Evolutionary conservation across 495 filamentous ascomycete species (phyloP), one percentile per base, ranked within the genome.

Genomic region (Aspergillus incahuasiensis): DNA sequence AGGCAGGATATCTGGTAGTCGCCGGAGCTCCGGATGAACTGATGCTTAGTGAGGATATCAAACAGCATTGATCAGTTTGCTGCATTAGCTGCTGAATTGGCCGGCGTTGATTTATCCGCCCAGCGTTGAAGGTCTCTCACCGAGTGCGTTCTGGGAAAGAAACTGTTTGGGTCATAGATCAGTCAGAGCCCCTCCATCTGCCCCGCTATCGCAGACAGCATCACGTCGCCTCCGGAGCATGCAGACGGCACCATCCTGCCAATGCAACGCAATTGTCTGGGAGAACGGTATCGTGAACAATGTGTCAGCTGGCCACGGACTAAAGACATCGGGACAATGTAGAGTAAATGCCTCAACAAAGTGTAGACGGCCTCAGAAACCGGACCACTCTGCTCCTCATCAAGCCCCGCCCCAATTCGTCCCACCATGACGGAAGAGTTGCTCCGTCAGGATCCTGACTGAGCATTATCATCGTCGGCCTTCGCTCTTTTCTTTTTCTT

Each of bases 351-450:
- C 7, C 53, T 41, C 19, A 38, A 13, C 28, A 41, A 38, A 41
- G 6, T n/a, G 24, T 47, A 22, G 41, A 41, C 25, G 28, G 18
- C 39, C 22, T 16, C 54, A 28, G 24, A 42, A 43, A 65, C 68
- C 73, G 73, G 73, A 73, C 66, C 62, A 73, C 68, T 72, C 65
- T 76, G 65, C 71, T 76, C 73, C 73, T 70, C 49, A 54, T 62
- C 40, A 50, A 65, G 56, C 57, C 62, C 64, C 63, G 60, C 64
- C 60, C 47, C 42, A 22, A 43, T 48, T 50, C 58, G 68, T 72
- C 69, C 71, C 68, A 71, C 72, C 65, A 67, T 75, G 73, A 75
- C 73, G 73, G 72, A 75, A 70, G 63, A 61, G 38, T 67, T 70
- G 71, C 71, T 75, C 73, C 73, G 73, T 75, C 66, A 35, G 48